Evolutionary conservation across 176 grass and related monocot species (phyloP).

Genomic region (Eremochloa ophiuroides): DNA sequence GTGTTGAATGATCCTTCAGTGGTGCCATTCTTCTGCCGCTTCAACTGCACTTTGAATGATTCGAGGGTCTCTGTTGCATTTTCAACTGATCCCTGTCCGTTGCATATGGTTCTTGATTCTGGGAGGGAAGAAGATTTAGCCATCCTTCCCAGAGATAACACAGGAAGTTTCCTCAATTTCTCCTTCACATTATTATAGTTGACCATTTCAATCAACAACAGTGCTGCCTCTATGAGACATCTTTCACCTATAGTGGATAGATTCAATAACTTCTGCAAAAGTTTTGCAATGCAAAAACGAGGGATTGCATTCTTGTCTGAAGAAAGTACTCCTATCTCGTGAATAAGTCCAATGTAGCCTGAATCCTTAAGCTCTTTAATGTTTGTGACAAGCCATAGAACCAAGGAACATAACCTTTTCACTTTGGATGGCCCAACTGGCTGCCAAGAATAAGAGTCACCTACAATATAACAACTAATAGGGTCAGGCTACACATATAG

Average conservation of each 20-base stretch:
- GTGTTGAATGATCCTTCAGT: constrained; percentile 3
- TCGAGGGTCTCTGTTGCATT: constrained; percentile 41
- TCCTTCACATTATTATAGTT: constrained; percentile 33
- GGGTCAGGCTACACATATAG: constrained; percentile 1
- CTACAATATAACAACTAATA: constrained; percentile 37
- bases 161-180: constrained; percentile 63
- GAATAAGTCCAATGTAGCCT: constrained; percentile 38
- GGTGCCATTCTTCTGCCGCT: constrained; percentile 1
- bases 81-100: constrained; percentile 39
- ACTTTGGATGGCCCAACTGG: constrained; percentile 11
- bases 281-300: constrained; percentile 58
- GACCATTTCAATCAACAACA: constrained; percentile 64
- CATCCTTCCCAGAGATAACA: constrained; percentile 19
- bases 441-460: constrained; percentile 34
- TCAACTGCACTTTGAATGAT: constrained; percentile 43
- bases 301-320: constrained; percentile 52
- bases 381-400: constrained; percentile 61
- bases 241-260: constrained; percentile 49
- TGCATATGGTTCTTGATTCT: constrained; percentile 17
- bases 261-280: constrained; percentile 47
- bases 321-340: constrained; percentile 49
- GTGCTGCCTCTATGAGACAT: constrained; percentile 54
- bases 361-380: constrained; percentile 59
- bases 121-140: constrained; percentile 23
- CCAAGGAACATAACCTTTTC: constrained; percentile 48